Conservation (phyloP, 306 rosid genomes). For the Dicorynia guianensis region DNA sequence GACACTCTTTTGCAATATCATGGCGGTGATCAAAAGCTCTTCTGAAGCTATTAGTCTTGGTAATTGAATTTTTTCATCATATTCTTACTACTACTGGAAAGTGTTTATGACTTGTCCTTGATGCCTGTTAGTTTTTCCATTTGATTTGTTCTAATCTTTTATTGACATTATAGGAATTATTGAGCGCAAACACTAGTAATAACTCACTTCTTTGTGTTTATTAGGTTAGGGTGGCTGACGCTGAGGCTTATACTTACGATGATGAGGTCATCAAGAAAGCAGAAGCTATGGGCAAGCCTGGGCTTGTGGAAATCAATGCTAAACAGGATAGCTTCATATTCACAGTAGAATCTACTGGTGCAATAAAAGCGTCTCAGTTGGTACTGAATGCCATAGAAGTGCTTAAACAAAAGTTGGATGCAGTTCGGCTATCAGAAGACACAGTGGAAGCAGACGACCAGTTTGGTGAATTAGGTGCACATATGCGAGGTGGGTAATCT, state of each 20-base stretch:
- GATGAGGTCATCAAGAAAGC: slow-evolving; percentile 96
- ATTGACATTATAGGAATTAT: neutral
- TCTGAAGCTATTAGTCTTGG: no score
- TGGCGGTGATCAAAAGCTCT: no score
- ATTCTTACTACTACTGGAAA: neutral
- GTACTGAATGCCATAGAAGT: slow-evolving; percentile 90
- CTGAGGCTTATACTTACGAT: slow-evolving; percentile 91
- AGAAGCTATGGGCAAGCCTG: slow-evolving; percentile 94
- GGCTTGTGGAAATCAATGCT: slow-evolving; percentile 86
- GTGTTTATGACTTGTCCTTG: neutral
- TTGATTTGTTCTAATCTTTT: slow-evolving; percentile 15
- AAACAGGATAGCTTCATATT: slow-evolving; percentile 91
- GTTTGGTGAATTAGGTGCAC: slow-evolving; percentile 97
- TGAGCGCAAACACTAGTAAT: neutral
- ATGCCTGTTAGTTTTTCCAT: neutral
- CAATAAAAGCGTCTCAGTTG: slow-evolving; percentile 83
- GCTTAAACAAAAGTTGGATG: slow-evolving; percentile 92
- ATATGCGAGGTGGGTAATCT: slow-evolving; percentile 91
- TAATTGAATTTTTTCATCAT: no score
- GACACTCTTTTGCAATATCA: no score
- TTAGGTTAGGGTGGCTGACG: slow-evolving; percentile 74
- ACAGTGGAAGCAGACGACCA: slow-evolving; percentile 95
- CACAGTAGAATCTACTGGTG: slow-evolving; percentile 94
- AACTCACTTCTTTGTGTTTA: slow-evolving; percentile 5
- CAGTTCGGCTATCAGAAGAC: slow-evolving; percentile 91